Evolutionary conservation across 2,329 filamentous ascomycete genomes (phyloP), one percentile per base, ranked within the genome.

Genomic region (Lizonia empirigonia): DNA sequence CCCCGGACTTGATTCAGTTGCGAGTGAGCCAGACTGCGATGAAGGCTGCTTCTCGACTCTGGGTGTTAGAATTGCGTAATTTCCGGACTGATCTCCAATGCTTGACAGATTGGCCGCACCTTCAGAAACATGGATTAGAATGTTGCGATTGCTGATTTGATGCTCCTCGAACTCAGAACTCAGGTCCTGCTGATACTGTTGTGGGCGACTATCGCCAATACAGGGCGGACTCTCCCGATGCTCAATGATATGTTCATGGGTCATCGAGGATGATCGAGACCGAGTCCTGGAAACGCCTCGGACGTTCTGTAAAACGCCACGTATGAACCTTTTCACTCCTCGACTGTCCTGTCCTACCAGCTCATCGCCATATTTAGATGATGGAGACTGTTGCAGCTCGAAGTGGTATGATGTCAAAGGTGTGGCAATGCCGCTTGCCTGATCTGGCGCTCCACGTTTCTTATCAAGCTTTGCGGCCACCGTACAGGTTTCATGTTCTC

Each of bases 251-350:
- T 41, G 33, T 16, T 42, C 36, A 37, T 58, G 40, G 27, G 44
- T 46, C 37, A 44, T 48, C 16, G 62, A 61, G 12, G 58, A 56
- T 19, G 60, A 59, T 44, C 56, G 41, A 54, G 59, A 62, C 32
- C 44, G 49, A 33, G 50, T 53, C n/a, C 59, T 58, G 26, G 62
- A 65, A 42, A 52, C 54, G 50, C 55, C 52, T 35, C 59, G 63
- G 38, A 64, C 57, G 27, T 58, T 62, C 16, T 63, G 59, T 30
- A 65, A 24, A 24, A 68, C 50, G 24, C 57, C 61, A 57, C 58
- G 56, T 24, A 69, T 41, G 24, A 69, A 55, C 12, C 50, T 45
- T 50, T 53, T 68, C 19, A 62, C 33, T 12, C 54, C 56, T 27
- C 44, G 58, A 15, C 23, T 29, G 26, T 63, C 53, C 7, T 34